Percentiles rank a stretch among this genome's conserved stretches.
Conservation (phyloP, 768 basidiomycete genomes). For the Lentinula boryana region DNA sequence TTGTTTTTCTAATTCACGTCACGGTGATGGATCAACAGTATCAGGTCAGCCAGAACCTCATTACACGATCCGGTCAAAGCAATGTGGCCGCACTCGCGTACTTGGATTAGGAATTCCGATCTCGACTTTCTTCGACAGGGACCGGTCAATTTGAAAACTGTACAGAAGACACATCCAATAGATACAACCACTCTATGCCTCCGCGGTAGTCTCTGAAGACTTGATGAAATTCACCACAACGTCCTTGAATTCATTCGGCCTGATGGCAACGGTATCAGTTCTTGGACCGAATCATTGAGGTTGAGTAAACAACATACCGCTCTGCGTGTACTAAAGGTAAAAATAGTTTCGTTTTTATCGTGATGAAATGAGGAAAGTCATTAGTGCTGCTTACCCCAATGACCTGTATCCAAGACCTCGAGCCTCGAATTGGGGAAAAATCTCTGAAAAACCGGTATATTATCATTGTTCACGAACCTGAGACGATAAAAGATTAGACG, state of each 20-base stretch:
- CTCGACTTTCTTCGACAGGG: no score
- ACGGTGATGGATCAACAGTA: no score
- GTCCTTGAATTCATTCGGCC: slow-evolving; percentile 50
- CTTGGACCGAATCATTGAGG: neutral
- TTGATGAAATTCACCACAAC: slow-evolving; percentile 2
- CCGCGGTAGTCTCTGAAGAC: neutral
- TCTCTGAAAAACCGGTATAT: slow-evolving; percentile 48
- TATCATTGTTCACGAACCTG: slow-evolving; percentile 73
- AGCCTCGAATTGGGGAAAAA: slow-evolving; percentile 73
- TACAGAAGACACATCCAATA: neutral
- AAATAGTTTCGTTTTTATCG: neutral
- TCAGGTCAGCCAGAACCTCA: no score
- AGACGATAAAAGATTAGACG: no score
- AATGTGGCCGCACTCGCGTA: no score
- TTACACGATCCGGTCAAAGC: no score
- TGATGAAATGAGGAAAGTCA: neutral
- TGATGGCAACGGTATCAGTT: slow-evolving; percentile 9
- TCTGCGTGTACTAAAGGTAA: slow-evolving; percentile 69
- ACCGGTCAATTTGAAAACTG: neutral
- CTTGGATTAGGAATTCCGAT: no score
- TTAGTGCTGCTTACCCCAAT: slow-evolving; percentile 66
- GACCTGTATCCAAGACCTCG: slow-evolving; percentile 65
- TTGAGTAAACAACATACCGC: slow-evolving; percentile 28
- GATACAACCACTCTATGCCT: neutral
- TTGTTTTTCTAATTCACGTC: no score